Evolutionary conservation across 768 basidiomycete species (phyloP).

Genomic region (Lactarius deliciosus): DNA sequence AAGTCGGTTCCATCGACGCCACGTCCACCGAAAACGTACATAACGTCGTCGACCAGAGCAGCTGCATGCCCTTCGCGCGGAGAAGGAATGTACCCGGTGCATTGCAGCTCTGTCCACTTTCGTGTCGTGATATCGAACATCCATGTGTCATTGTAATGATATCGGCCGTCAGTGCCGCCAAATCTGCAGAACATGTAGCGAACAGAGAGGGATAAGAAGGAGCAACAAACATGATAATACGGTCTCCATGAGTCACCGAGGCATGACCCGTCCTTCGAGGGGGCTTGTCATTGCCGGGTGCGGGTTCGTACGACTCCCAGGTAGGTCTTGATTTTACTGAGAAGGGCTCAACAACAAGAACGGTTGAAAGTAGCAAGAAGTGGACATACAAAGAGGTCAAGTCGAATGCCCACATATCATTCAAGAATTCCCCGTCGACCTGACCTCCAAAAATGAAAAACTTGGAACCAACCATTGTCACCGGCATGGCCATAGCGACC

Average conservation of each 20-base stretch:
- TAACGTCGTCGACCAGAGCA: conserved; percentile 93
- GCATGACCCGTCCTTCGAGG: conserved; percentile 91
- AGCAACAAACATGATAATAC: conserved; percentile 26
- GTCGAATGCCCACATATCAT: conserved; percentile 96
- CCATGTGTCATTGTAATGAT: conserved; percentile 99
- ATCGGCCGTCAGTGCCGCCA: conserved; percentile 97
- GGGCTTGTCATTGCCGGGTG: conserved; percentile 55
- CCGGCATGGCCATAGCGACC: conserved; percentile 97
- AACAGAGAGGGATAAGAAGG: conserved; percentile 23
- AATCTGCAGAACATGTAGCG: conserved; percentile 55
- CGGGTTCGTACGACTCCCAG: conserved; percentile 80
- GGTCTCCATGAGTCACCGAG: conserved; percentile 75
- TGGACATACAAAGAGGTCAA: conserved; percentile 79
- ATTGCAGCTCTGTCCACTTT: conserved; percentile 88
- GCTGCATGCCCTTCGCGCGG: conserved; percentile 97
- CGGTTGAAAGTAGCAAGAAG: conserved; percentile 11
- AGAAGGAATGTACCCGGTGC: conserved; percentile 95
- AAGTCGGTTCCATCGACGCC: conserved; percentile 97
- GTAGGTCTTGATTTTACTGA: conserved; percentile 77
- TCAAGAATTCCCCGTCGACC: conserved; percentile 90
- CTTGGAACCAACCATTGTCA: conserved; percentile 85
- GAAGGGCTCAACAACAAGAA: conserved; percentile 12
- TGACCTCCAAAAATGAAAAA: conserved; percentile 98
- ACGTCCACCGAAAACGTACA: conserved; percentile 96
- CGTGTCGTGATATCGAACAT: conserved; percentile 78